Base-by-base conservation (phyloP, 1,139 yeast species). In the Arxiozyma telluris region DNA sequence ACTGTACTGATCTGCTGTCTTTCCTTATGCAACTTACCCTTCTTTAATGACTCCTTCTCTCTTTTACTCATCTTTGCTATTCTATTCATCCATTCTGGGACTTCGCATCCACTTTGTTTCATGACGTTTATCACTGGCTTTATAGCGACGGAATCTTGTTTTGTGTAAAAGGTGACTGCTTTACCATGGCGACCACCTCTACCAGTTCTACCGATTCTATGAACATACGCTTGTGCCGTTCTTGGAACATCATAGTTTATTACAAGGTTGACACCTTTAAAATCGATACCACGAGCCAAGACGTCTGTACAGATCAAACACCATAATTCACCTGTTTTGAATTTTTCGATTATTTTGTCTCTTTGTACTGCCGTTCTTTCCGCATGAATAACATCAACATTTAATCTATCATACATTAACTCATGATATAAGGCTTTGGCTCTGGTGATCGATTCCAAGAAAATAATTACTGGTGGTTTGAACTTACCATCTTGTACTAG, bases 131-230 rank as follows among this genome's bases (percentile, higher is more conserved):
- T 80, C 42, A 93, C 87, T 12, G 95, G 88, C 68, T 87, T 87
- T 50, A 93, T 78, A 1, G 88, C 81, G 54, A 78, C 71, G 15
- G 80, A 74, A 67, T 94, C 99, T 58, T 88, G 96, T 67, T 90
- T 91, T 25, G 98, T 90, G 74, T 87, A 94, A 61, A 91, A 85
- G 0, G 98, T 94, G 25, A 93, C 81, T 0, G 98, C 97, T 62
- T 78, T 79, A 57, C 98, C 98, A 3, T 73, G 65, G 60, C 86
- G 81, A 1, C 96, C 96, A 51, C 93, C 96, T 76, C 99, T 84
- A 60, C 98, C 99, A 1, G 98, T 93, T 76, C 99, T 86, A 70
- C 99, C 99, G 63, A 94, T 89, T 73, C 99, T 81, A 71, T 94
- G 99, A 47, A 94, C 96, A 69, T 94, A 94, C 0, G 96, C 85